Evolutionary conservation across 2,329 filamentous ascomycete genomes (phyloP).

Genomic region (Fusarium multiceps): DNA sequence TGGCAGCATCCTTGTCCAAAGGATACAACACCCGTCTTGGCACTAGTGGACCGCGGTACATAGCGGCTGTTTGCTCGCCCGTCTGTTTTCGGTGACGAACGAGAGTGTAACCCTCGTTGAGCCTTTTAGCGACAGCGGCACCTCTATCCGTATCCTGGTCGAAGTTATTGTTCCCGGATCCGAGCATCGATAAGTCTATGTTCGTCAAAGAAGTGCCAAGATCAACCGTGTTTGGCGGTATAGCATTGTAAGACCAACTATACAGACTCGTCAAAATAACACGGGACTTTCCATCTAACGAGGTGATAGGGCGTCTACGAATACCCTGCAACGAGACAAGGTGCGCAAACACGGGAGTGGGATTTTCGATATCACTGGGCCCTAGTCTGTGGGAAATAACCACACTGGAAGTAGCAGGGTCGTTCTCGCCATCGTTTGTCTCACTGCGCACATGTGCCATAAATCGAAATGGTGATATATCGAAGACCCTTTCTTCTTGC

Average conservation of each 20-base stretch:
- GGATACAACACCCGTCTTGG: neutral
- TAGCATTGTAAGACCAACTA: neutral
- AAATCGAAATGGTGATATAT: neutral
- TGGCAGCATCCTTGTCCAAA: neutral
- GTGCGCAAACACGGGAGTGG: neutral
- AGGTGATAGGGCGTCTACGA: rapidly evolving
- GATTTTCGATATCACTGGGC: neutral
- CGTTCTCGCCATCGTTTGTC: rapidly evolving
- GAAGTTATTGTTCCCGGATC: neutral
- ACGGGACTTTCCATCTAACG: neutral
- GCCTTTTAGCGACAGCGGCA: too few species aligned
- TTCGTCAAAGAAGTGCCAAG: neutral
- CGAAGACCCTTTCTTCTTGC: neutral
- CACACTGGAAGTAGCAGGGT: neutral
- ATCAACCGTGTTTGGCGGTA: neutral
- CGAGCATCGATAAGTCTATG: neutral
- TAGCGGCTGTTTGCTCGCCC: neutral
- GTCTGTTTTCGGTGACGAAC: neutral
- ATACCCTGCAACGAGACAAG: neutral
- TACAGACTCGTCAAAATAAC: neutral
- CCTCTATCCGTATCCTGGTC: too few species aligned
- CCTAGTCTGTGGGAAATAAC: neutral
- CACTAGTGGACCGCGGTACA: neutral
- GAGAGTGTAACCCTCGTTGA: neutral
- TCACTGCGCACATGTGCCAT: neutral